Conservation (phyloP, 2,329 filamentous ascomycete genomes). For the Calonectria honghensis region DNA sequence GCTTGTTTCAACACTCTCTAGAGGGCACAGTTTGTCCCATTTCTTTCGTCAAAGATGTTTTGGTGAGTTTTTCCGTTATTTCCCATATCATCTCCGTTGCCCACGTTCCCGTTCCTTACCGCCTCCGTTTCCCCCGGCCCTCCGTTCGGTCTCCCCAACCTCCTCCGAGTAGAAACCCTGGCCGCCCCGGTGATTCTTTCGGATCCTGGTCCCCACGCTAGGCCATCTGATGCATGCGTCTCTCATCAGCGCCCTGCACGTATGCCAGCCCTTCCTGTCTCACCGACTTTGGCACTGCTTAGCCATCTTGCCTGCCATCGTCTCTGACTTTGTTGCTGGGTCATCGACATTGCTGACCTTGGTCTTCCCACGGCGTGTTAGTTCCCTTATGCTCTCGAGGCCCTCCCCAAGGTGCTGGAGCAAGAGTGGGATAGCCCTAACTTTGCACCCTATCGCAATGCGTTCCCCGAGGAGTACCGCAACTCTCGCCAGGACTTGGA, state of each 20-base stretch:
- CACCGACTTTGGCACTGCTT: conserved; percentile 53
- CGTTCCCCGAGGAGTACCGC: conserved; percentile 81
- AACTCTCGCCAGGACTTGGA: conserved; percentile 75
- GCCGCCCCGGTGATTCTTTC: conserved; percentile 42
- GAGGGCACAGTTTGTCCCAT: conserved; percentile 90
- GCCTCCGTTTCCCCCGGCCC: conserved; percentile 48
- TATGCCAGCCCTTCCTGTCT: conserved; percentile 39
- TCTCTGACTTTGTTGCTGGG: conserved; percentile 33
- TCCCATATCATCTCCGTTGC: conserved; percentile 44
- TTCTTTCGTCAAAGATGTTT: conserved; percentile 87
- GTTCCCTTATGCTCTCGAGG: conserved; percentile 86
- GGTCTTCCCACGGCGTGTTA: conserved; percentile 58
- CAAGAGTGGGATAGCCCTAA: conserved; percentile 79
- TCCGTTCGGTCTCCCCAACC: conserved; percentile 52
- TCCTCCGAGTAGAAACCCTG: conserved; percentile 46
- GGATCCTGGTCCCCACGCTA: conserved; percentile 37
- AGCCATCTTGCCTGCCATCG: conserved; percentile 37
- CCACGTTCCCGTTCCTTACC: conserved; percentile 42
- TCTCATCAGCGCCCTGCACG: conserved; percentile 37
- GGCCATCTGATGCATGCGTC: conserved; percentile 48
- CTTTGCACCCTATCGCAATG: conserved; percentile 81
- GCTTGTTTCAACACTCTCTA: conserved; percentile 58
- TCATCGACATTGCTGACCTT: conserved; percentile 45
- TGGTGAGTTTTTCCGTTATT: conserved; percentile 75
- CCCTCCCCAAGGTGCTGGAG: conserved; percentile 78